Percentiles rank a stretch among this genome's conserved stretches.
phyloP scores from a whole-genome alignment of 139 green algal genomes.

The Chlamydomonas sphaeroides region DNA sequence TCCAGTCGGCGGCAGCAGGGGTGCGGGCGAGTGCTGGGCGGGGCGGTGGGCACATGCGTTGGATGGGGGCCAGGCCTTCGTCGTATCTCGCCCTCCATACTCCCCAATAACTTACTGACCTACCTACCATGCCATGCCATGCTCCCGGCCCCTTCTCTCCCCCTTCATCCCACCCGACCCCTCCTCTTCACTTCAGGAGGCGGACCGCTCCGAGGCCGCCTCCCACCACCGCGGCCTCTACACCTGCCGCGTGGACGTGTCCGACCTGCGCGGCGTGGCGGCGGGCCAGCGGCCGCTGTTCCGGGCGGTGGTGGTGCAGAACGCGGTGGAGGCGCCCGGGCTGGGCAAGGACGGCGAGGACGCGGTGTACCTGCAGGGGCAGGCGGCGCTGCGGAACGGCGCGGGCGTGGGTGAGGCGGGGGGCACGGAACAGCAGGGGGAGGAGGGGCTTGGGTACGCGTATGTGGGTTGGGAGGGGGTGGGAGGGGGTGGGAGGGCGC shows the following conservation, averaged over 20 bases:
- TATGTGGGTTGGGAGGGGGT: no score
- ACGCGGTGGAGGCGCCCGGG: slow-evolving; percentile 30
- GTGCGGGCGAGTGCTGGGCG: no score
- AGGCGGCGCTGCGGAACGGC: slow-evolving; percentile 20
- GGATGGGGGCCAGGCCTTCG: no score
- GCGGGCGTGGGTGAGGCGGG: slow-evolving; percentile 22
- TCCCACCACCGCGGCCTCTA: slow-evolving; percentile 32
- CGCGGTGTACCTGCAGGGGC: not conserved
- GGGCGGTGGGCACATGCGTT: no score
- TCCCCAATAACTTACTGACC: no score
- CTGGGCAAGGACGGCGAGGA: not conserved
- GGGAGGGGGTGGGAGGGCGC: no score
- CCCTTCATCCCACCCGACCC: no score
- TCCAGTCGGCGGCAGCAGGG: no score
- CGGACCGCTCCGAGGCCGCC: not conserved
- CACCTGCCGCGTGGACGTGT: slow-evolving; percentile 12
- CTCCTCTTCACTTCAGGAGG: not conserved
- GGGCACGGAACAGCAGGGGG: not conserved
- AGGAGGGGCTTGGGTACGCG: no score
- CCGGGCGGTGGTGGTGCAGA: slow-evolving; percentile 17
- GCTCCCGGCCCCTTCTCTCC: no score
- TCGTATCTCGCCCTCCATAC: no score
- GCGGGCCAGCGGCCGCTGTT: slow-evolving; percentile 1
- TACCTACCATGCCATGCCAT: no score
- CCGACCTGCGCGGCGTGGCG: not conserved